Evolutionary conservation across 768 basidiomycete species (phyloP).

Genomic region (Piloderma croceum): DNA sequence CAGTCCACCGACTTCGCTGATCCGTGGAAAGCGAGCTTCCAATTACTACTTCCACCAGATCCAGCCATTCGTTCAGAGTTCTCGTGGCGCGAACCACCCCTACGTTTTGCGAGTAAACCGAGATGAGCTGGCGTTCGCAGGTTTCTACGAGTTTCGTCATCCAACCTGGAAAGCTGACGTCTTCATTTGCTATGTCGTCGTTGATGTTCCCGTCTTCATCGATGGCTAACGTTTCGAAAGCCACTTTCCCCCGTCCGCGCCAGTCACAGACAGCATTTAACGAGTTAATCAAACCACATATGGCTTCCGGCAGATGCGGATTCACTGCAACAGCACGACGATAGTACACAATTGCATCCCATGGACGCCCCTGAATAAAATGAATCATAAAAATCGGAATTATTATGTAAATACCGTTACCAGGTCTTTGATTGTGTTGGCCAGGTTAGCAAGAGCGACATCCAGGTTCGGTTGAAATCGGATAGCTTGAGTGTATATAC

Average conservation of each 20-base stretch:
- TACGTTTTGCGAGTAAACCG: constrained; percentile 24
- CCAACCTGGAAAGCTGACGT: constrained; percentile 27
- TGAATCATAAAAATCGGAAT: background rate
- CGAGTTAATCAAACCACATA: constrained; percentile 43
- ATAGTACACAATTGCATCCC: constrained; percentile 43
- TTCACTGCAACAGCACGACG: constrained; percentile 37
- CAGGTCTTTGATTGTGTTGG: constrained; percentile 44
- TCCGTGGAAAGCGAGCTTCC: constrained; percentile 18
- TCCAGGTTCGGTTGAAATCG: constrained; percentile 41
- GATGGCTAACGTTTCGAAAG: no score
- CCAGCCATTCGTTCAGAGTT: constrained; percentile 33
- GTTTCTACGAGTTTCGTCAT: constrained; percentile 32
- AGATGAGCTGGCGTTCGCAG: constrained; percentile 33
- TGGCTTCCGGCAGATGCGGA: constrained; percentile 40
- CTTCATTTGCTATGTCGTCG: constrained; percentile 11
- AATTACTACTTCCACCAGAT: constrained; percentile 24
- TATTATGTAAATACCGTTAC: constrained; percentile 23
- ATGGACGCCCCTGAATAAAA: constrained; percentile 32
- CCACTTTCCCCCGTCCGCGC: constrained; percentile 35
- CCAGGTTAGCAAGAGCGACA: constrained; percentile 47
- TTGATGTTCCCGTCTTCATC: no score
- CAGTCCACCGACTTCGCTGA: constrained; percentile 28
- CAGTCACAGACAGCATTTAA: constrained; percentile 44
- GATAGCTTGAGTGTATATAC: constrained; percentile 37
- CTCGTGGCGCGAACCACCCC: constrained; percentile 22